Evolutionary conservation across 345 rosid genomes (phyloP), one percentile per base, ranked within the genome.

Genomic region (Streptanthus diversifolius): DNA sequence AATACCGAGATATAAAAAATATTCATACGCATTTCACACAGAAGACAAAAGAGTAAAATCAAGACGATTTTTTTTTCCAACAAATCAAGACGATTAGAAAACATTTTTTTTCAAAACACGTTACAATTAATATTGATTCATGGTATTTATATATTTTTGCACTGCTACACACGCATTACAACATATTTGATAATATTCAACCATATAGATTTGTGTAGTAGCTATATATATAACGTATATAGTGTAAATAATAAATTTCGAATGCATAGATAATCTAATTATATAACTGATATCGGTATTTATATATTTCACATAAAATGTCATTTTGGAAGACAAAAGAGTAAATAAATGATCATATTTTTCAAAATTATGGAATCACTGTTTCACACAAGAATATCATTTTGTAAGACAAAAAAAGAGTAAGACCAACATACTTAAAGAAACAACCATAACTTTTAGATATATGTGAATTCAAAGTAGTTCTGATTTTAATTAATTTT

Each of bases 371-470:
- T 8, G 11, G 52, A 47, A 18, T 47, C 52, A 33, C n/a, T 21
- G 10, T 65, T 57, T 56, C 17, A 35, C 33, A 73, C 17, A 66
- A 18, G 1, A 57, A 36, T 47, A 57, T 59, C 1, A 66, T 13
- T 35, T 37, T 19, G 36, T 25, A 2, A 66, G 45, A 19, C 54
- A 49, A 10, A 58, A 10, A 58, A 19, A 9, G 27, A 67, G 62
- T 51, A 59, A 41, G 67, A 60, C 51, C 44, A 53, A 54, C 8
- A 68, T 52, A 36, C 8, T 45, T 62, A 53, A 74, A 62, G 79
- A 61, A 63, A 68, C 35, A 62, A 68, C 41, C 44, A 60, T 32
- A 51, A 74, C 11, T 48, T 21, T 25, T 7, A n/a, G n/a, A 5
- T 44, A 65, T 41, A 61, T 63, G 55, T 70, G 53, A 63, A 54